Evolutionary conservation across 2,329 filamentous ascomycete species (phyloP), one percentile per base, ranked within the genome.

Genomic region (Aureobasidium subglaciale): DNA sequence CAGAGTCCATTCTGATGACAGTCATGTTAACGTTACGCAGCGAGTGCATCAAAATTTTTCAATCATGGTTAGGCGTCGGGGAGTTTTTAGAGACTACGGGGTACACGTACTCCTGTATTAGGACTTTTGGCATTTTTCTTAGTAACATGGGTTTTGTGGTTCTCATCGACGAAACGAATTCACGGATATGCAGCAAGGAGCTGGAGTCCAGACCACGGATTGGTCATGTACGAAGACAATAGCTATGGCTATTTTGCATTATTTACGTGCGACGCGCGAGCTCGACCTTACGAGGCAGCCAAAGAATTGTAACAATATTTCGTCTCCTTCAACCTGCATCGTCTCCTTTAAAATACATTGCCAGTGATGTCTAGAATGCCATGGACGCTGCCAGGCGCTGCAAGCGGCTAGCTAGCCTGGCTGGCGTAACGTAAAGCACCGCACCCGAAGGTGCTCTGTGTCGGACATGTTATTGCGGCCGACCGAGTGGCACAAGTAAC

Each of bases 21-120:
- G 29, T 56, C 41, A 32, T 56, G 18, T 30, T 49, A 11, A 56
- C 34, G 50, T 54, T 35, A 56, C 54, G 54, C 54, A 56, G 54
- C 54, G 54, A 56, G 43, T 56, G 24, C 40, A 46, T 49, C 35
- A 29, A 41, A 41, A 50, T 55, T 3, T 43, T 53, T 43, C 25
- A 54, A 34, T 43, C 50, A 54, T 54, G 50, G 50, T 43, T 54
- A 37, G 50, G 50, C 50, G 50, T 32, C 18, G 50, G 50, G 50
- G 50, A 54, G 27, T 54, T 43, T 54, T 43, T 40, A 25, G 35
- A 43, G 5, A 54, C 29, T 25, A 43, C 5, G 29, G 38, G 43
- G 29, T 38, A 43, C 35, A n/a, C 5, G 27, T 43, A 20, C 38
- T 54, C 27, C 20, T 35, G 35, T 20, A 29, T 43, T 54, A 27